Evolutionary conservation across 2,329 filamentous ascomycete species (phyloP).

Genomic region (Diaporthe australafricana): DNA sequence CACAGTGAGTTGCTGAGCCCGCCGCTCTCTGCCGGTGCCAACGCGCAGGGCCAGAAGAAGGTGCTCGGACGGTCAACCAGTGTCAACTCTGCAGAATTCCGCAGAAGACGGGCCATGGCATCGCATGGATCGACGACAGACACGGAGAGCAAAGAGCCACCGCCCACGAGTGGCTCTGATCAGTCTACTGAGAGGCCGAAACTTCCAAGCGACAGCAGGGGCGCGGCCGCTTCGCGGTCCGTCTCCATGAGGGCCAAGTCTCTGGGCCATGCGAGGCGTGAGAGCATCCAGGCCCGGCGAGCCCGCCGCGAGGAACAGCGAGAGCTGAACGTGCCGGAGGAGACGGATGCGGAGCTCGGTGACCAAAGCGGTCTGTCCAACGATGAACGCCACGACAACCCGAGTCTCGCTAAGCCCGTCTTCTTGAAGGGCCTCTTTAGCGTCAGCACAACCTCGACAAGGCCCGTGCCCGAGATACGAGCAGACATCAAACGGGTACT

Average conservation of each 20-base stretch:
- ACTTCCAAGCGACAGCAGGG: constrained; percentile 56
- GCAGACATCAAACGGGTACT: constrained; percentile 91
- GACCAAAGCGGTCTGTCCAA: constrained; percentile 71
- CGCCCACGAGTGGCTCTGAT: constrained; percentile 83
- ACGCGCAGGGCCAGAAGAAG: constrained; percentile 70
- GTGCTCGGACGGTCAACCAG: constrained; percentile 88
- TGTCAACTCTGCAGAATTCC: constrained; percentile 87
- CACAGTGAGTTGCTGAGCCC: constrained; percentile 84
- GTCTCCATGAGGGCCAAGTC: constrained; percentile 84
- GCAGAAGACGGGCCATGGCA: constrained; percentile 66
- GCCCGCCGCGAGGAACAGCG: constrained; percentile 73
- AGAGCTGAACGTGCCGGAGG: constrained; percentile 68
- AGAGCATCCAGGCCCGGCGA: constrained; percentile 91
- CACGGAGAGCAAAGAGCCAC: constrained; percentile 68
- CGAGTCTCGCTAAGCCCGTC: constrained; percentile 90
- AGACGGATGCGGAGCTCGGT: constrained; percentile 84
- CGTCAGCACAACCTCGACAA: constrained; percentile 94
- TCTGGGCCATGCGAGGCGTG: constrained; percentile 86
- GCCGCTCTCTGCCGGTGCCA: constrained; percentile 70
- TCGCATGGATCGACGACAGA: constrained; percentile 41
- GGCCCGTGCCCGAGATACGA: constrained; percentile 86
- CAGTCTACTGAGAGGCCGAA: constrained; percentile 72
- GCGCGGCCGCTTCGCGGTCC: constrained; percentile 64
- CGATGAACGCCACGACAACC: constrained; percentile 68
- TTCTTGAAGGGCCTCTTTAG: constrained; percentile 97